Percentiles rank a stretch among this genome's conserved stretches.
phyloP scores from a whole-genome alignment of 176 grass and related monocot genomes.

The Bothriochloa decipiens region DNA sequence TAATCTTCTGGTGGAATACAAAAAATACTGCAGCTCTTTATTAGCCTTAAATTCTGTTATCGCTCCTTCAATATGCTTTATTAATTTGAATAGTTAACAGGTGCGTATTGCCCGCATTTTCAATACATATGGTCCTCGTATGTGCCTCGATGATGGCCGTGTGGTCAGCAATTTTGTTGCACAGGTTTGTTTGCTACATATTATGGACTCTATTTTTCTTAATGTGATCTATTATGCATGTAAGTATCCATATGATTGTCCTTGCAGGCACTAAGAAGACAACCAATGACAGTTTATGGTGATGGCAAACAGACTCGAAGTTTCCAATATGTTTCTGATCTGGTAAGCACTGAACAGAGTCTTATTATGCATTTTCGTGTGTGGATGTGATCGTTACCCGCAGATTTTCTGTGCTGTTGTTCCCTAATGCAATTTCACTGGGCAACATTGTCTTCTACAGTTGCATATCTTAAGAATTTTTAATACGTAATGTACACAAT shows the following conservation, averaged over 20 bases:
- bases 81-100: slow-evolving; percentile 44
- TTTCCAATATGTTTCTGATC: slow-evolving; percentile 95
- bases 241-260: background rate
- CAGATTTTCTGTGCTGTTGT: background rate
- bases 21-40: slow-evolving; percentile 21
- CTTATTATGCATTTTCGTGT: slow-evolving; percentile 6
- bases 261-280: slow-evolving; percentile 62
- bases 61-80: slow-evolving; percentile 26
- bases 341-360: slow-evolving; percentile 53
- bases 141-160: slow-evolving; percentile 93
- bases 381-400: slow-evolving; percentile 21
- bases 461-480: background rate
- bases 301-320: slow-evolving; percentile 94
- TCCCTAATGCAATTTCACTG: background rate
- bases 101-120: slow-evolving; percentile 93
- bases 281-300: slow-evolving; percentile 87
- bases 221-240: background rate
- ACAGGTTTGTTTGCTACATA: slow-evolving; percentile 57
- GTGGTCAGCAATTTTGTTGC: slow-evolving; percentile 98
- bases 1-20: background rate
- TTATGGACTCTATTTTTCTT: slow-evolving; percentile 17
- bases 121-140: slow-evolving; percentile 95
- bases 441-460: slow-evolving; percentile 13
- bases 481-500: background rate
- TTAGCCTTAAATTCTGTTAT: background rate